A percentile compares a stretch with the other conserved stretches of the same genome.
Conservation (phyloP, 129 eudicot genomes). For the Kitagawia praeruptora region DNA sequence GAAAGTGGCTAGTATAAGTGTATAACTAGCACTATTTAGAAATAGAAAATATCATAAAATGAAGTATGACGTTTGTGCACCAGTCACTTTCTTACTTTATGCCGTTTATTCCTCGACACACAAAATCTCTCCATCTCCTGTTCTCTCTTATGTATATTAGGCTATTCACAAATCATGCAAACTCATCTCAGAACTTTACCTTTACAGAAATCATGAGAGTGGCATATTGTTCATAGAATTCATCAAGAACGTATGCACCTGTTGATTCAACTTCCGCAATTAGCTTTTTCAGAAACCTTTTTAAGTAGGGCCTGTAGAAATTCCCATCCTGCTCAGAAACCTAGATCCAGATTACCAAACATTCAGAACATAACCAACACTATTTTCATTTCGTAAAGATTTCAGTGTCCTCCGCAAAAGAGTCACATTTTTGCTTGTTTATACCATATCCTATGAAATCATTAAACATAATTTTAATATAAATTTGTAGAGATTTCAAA, state of each 20-base stretch:
- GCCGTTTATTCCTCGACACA: neutral
- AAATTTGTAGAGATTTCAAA: neutral
- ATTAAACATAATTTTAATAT: neutral
- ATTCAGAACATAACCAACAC: neutral
- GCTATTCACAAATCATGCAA: neutral
- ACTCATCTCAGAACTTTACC: constrained; percentile 27
- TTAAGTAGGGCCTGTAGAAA: constrained; percentile 48
- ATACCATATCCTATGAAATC: neutral
- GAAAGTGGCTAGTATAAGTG: neutral
- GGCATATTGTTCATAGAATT: constrained; percentile 59
- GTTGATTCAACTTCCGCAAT: constrained; percentile 73
- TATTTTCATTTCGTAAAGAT: neutral
- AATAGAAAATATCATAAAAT: neutral
- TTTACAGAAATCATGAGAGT: constrained; percentile 47
- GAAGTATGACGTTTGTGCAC: neutral
- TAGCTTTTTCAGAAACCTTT: constrained; percentile 56
- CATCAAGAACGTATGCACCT: constrained; percentile 51
- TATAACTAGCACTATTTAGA: neutral
- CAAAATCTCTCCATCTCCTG: neutral
- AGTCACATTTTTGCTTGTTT: neutral
- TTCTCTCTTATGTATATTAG: neutral
- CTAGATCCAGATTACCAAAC: neutral
- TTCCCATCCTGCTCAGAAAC: constrained; percentile 45
- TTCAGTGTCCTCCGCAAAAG: neutral
- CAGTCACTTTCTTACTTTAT: neutral